Evolutionary conservation across 805 yeast genomes (phyloP), one percentile per base, ranked within the genome.

Genomic region (Candida endomychidarum): DNA sequence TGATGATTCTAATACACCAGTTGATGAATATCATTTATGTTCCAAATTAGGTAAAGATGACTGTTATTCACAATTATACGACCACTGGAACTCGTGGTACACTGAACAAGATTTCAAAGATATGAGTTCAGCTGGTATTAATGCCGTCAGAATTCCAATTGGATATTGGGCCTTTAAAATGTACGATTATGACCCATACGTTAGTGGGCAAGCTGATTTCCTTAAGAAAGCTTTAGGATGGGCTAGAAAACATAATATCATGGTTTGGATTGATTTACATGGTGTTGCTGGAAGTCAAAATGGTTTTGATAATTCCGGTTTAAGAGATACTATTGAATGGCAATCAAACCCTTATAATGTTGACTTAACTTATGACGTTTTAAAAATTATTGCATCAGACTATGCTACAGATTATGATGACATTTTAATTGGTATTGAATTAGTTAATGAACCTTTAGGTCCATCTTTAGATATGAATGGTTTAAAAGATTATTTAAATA

Each of bases 221-320:
- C 64, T 90, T 39, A 95, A 86, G 54, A 64, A 74, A 54, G 96
- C 96, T 11, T 64, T 90, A 29, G 73, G 57, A 12, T 91, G 96
- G 96, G 79, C 86, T 30, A 60, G 77, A 35, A 65, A 68, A 12
- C 55, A 80, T 48, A 74, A 72, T 28, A 56, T 90, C 47, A 81
- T 81, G 56, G 95, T 80, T 17, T 88, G 96, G 96, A 74, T 90
- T 31, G 97, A 91, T 61, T 64, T 90, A 54, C 98, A 90, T 59
- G 97, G 97, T 47, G 95, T 85, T n/a, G 95, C 96, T 23, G 97
- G 96, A 16, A 85, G 96, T 16, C 98, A 90, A 62, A 90, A 90
- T 59, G 97, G 97, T 10, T 91, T 88, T 56, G 98, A 90, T 63
- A 90, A 90, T 69, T 86, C 96, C 7, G 98, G 98, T 19, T 66